A percentile compares a stretch with the other conserved stretches of the same genome.
phyloP scores from a whole-genome alignment of 352 stramenopile species.

The Thraustotheca clavata region DNA sequence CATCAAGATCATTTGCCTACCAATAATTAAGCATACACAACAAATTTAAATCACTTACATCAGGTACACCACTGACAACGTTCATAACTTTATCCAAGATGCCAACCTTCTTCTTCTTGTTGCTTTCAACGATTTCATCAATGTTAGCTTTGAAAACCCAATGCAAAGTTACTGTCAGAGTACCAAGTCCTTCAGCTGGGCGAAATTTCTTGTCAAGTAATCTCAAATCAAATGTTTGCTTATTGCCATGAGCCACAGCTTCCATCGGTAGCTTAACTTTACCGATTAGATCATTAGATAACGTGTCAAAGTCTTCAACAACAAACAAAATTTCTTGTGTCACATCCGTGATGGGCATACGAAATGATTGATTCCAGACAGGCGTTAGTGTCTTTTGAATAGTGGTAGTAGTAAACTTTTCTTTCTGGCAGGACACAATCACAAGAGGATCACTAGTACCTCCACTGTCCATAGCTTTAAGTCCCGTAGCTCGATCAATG shows the following conservation, averaged over 20 bases:
- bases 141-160: conserved; percentile 50
- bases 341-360: conserved; percentile 51
- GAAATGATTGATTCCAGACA: conserved; percentile 78
- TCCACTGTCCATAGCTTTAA: conserved; percentile 80
- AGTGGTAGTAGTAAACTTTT: conserved; percentile 70
- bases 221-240: conserved; percentile 27
- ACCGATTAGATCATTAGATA: conserved; percentile 78
- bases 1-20: conserved; percentile 40
- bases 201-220: conserved; percentile 62
- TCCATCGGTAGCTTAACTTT: conserved; percentile 48
- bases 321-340: conserved; percentile 43
- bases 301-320: conserved; percentile 66
- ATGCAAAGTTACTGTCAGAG: conserved; percentile 40
- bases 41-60: conserved; percentile 49
- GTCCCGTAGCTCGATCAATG: conserved; percentile 58
- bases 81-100: conserved; percentile 44
- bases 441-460: conserved; percentile 85
- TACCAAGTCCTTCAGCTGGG: conserved; percentile 43
- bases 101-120: conserved; percentile 62
- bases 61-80: conserved; percentile 48
- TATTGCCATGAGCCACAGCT: neutral
- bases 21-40: neutral
- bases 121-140: conserved; percentile 35
- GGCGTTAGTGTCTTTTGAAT: conserved; percentile 63
- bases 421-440: conserved; percentile 58